Base-by-base conservation (phyloP, 2,329 filamentous ascomycete species). In the Neocucurbitaria cava region DNA sequence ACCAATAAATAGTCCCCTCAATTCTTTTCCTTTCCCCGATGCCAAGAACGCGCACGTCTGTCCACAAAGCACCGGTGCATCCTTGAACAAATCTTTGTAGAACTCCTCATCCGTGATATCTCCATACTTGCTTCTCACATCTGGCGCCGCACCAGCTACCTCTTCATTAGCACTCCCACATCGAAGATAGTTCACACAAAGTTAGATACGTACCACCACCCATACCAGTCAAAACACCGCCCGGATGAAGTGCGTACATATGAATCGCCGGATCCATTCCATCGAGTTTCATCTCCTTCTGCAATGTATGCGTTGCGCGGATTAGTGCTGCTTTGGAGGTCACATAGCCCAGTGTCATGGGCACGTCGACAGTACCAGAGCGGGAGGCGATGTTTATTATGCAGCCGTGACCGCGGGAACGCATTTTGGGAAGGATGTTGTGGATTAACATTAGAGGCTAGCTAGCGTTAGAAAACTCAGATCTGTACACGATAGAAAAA, bases 381-480 rank as follows among this genome's bases (percentile, higher is more conserved):
- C 68, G 56, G 6, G 62, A 68, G 1, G 68, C 65, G 20, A 72
- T 71, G 41, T 71, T 71, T 49, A 71, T 71, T 21, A 72, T 71
- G 26, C 68, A 72, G 11, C 69, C 69, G 15, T 55, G 45, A n/a
- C 67, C 65, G 11, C 59, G 59, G 18, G 62, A 55, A 18, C 59
- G 57, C 56, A 72, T 65, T 7, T 52, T 57, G 1, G 69, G 67
- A 0, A 72, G 55, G 7, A 69, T 21, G 1, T 56, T 52, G 33
- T 71, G 68, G 15, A 68, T 70, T 15, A 66, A 59, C 41, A 71
- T 58, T 9, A 72, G 40, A 5, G 69, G 69, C 64, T 68, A 4
- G 5, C 11, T 1, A 23, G 1, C 2, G 10, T 43, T 7, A 46
- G 28, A 2, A 3, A 0, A 40, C 48, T 31, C 10, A 10, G 10